Conservation (phyloP, 345 rosid species). For the Eucalyptus sp. region DNA sequence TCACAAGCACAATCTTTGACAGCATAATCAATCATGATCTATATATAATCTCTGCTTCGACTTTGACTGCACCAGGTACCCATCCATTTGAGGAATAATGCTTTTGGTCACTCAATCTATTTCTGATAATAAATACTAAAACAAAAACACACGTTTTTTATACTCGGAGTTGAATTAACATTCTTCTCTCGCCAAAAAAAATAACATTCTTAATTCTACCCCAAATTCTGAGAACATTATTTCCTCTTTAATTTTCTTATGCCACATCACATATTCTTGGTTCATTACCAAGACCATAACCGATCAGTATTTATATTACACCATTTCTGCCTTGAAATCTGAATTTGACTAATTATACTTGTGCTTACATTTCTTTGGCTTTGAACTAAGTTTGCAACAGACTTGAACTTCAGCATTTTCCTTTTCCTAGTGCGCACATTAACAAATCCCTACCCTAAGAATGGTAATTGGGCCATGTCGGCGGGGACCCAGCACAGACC, state of each 20-base stretch:
- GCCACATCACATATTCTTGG: too few species aligned
- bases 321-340: too few species aligned
- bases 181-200: too few species aligned
- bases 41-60: neutral
- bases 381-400: neutral
- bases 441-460: neutral
- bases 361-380: neutral
- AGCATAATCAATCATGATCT: neutral
- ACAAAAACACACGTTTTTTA: too few species aligned
- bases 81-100: too few species aligned
- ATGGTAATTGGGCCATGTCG: neutral
- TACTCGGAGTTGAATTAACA: too few species aligned
- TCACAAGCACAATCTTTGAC: neutral
- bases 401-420: neutral
- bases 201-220: too few species aligned
- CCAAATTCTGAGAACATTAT: neutral
- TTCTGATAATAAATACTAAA: too few species aligned
- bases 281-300: too few species aligned
- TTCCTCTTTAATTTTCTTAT: too few species aligned
- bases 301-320: too few species aligned
- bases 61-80: neutral
- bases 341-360: neutral
- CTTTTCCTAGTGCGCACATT: neutral
- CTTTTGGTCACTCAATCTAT: too few species aligned
- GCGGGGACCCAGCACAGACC: fast-evolving